Evolutionary conservation across 2,329 filamentous ascomycete species (phyloP), one percentile per base, ranked within the genome.

Genomic region (Xylariaceae sp.): DNA sequence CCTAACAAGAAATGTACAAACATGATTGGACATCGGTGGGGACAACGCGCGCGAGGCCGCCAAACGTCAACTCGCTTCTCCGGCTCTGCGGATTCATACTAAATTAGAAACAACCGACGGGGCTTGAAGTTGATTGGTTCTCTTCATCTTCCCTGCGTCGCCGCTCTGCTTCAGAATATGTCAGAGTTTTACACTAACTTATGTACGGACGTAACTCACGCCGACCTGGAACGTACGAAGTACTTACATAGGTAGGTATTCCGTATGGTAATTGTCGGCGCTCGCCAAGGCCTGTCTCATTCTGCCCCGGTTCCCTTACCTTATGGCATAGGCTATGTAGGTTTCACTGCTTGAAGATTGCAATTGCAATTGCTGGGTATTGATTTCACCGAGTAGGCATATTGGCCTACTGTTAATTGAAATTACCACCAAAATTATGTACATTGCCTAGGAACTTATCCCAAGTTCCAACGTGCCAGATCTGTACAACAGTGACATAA

Each of bases 121-220:
- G 5, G n/a, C 45, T n/a, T n/a, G n/a, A 18, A 45, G 21, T 26
- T 59, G 50, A 59, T 59, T 59, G 54, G 54, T 36, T 43, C 41
- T 36, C 34, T 44, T 26, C 32, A 46, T 54, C 50, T 46, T 47
- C 49, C 34, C 15, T 34, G 32, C 32, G n/a, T n/a, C n/a, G 13
- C 32, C 4, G 9, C 32, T 34, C 32, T 34, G 32, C 32, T 34
- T 34, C 32, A 34, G 9, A 15, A 34, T 10, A 34, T 15, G 32
- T 10, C 32, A 34, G 32, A 34, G 32, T 34, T 15, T 13, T 42
- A 19, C 40, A 44, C 52, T 48, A 55, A 44, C 48, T 42, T 10
- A 9, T 22, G 29, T 49, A 36, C 8, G 26, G 4, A 26, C 26
- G 8, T 26, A 4, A 26, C 26, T n/a, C n/a, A n/a, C n/a, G n/a